These are phyloP conservation scores for Boletus bicolor DNA, from an alignment of 768 basidiomycete species.

Conservation along the genomic window DNA sequence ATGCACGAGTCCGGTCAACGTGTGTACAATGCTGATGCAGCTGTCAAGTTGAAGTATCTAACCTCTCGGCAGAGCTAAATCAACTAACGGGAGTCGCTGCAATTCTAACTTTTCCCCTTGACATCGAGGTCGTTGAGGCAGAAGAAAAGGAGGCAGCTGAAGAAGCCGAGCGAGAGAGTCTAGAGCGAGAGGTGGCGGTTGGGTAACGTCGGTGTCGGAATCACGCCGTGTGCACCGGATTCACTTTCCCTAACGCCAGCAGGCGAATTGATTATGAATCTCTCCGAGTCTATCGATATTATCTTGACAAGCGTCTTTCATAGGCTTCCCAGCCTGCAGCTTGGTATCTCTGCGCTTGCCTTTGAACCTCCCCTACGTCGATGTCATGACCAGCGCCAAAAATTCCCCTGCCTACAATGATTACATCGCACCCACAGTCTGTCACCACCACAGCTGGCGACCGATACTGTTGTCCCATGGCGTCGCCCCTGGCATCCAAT, in stretches of 20 bases:
- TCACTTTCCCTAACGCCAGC: background rate
- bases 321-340: slow-evolving; percentile 92
- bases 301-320: slow-evolving; percentile 44
- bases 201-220: slow-evolving; percentile 1
- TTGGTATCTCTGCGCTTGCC: slow-evolving; percentile 81
- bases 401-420: slow-evolving; percentile 95
- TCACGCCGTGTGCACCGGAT: background rate
- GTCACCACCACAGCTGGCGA: slow-evolving; percentile 82
- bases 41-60: background rate
- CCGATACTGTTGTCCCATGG: slow-evolving; percentile 93
- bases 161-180: slow-evolving; percentile 28
- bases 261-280: background rate
- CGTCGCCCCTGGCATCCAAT: slow-evolving; percentile 72
- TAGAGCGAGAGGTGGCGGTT: slow-evolving; percentile 5
- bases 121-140: slow-evolving; percentile 91
- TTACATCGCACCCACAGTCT: slow-evolving; percentile 86
- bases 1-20: slow-evolving; percentile 99
- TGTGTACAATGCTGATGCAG: slow-evolving; percentile 39
- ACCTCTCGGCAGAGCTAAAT: slow-evolving; percentile 71
- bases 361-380: slow-evolving; percentile 39
- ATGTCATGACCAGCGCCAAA: slow-evolving; percentile 61
- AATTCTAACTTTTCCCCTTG: slow-evolving; percentile 92
- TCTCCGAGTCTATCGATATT: background rate
- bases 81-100: slow-evolving; percentile 94
- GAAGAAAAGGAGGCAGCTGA: slow-evolving; percentile 79